Evolutionary conservation across 1,139 yeast genomes (phyloP), one percentile per base, ranked within the genome.

Genomic region (Pichia sp.): DNA sequence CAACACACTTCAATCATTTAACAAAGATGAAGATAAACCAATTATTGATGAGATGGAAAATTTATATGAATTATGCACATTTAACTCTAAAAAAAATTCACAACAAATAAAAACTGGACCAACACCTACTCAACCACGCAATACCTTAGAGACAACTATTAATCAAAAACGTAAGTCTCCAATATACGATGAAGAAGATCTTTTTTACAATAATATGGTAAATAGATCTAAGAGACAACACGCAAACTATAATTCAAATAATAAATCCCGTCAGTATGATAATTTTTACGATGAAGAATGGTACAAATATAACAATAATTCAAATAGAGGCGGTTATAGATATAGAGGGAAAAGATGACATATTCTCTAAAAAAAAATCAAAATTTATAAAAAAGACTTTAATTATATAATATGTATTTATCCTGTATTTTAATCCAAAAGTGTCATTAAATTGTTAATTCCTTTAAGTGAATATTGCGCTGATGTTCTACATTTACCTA

Each of bases 391-490:
- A 23, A 23, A 16, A 25, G n/a, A 34, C 7, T 11, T 13, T 16
- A 26, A 25, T 13, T 20, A 19, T 15, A 16, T 29, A 41, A 35
- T 33, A 22, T 30, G 29, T 35, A 27, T 30, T 39, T 14, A 18
- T 40, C 49, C n/a, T n/a, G n/a, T n/a, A n/a, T 25, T 36, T 45
- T 8, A 59, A 54, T 32, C 26, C 22, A 80, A 61, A 29, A 80
- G 64, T 24, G 72, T 68, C 54, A 87, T 71, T 40, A 88, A 65
- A 48, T 86, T 91, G 55, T 86, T 87, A 52, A 83, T 74, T 48
- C 96, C 96, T 45, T 76, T 74, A 14, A 85, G 78, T 42, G 79
- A 78, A 53, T 76, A 82, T 31, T 69, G 72, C 1, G 96, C 95
- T 30, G 48, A 45, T 1, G 58, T 52, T 30, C 52, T 52, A 8